These are phyloP conservation scores for Mucuna pruriens DNA, from an alignment of 306 rosid genomes.

Conservation along the genomic window DNA sequence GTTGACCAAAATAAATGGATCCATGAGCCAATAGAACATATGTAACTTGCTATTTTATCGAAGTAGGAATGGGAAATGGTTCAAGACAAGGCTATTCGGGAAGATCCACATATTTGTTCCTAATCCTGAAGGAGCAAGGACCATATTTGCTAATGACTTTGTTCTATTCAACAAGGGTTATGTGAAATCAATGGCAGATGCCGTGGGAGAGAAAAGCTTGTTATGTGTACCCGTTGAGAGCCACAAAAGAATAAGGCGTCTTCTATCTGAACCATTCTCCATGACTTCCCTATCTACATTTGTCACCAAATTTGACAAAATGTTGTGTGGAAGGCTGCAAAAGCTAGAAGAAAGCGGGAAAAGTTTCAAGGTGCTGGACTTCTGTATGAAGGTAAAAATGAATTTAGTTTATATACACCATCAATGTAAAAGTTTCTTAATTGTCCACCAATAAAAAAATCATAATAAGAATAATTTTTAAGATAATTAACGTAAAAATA, in stretches of 20 bases:
- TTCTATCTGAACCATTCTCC: constrained; percentile 73
- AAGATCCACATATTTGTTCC: constrained; percentile 76
- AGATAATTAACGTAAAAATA: too few species aligned
- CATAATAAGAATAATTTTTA: neutral
- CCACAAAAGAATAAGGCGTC: constrained; percentile 75
- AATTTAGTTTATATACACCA: too few species aligned
- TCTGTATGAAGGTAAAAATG: constrained; percentile 58
- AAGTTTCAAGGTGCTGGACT: constrained; percentile 63
- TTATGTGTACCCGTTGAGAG: constrained; percentile 59
- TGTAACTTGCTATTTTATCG: constrained; percentile 24
- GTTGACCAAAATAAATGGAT: neutral
- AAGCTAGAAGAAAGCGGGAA: constrained; percentile 50
- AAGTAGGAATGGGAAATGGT: constrained; percentile 73
- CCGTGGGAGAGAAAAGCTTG: constrained; percentile 66
- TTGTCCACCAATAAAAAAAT: neutral
- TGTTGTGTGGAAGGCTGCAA: constrained; percentile 60
- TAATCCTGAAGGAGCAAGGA: constrained; percentile 65
- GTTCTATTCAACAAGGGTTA: constrained; percentile 70
- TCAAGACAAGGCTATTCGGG: constrained; percentile 77
- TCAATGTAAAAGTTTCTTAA: neutral
- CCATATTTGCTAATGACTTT: constrained; percentile 66
- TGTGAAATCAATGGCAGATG: constrained; percentile 78
- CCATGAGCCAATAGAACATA: neutral
- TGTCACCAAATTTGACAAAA: constrained; percentile 60
- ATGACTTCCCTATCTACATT: constrained; percentile 59